Conservation (phyloP, 441 rosid species). For the Monsonia emarginata region DNA sequence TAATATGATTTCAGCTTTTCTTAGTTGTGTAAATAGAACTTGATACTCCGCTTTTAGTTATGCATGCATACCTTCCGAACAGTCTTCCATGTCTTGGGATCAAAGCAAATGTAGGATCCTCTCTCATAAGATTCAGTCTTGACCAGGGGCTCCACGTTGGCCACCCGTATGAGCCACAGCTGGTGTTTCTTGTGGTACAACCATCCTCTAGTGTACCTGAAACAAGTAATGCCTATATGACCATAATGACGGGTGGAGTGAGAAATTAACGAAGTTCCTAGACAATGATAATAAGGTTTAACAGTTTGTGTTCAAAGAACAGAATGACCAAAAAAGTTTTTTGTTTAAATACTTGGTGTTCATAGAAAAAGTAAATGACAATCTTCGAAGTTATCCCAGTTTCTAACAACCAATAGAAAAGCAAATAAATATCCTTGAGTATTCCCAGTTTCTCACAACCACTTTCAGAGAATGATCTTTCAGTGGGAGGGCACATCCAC, state of each 20-base stretch:
- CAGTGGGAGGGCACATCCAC: not conserved
- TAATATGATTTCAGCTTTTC: not conserved
- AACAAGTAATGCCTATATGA: not conserved
- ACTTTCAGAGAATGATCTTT: not conserved
- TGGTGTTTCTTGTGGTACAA: slow-evolving; percentile 81
- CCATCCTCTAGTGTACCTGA: slow-evolving; percentile 78
- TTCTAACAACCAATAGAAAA: no score
- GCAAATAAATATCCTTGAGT: not conserved
- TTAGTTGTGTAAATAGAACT: not conserved
- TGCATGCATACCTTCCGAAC: slow-evolving; percentile 48
- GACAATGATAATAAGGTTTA: not conserved
- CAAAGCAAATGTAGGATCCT: slow-evolving; percentile 81
- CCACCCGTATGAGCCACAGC: slow-evolving; percentile 61
- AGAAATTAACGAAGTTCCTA: not conserved
- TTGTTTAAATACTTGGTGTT: not conserved
- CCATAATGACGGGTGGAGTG: not conserved
- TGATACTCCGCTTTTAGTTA: not conserved
- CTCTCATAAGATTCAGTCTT: slow-evolving; percentile 70
- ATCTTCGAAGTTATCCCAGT: not conserved
- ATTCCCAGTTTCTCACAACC: not conserved
- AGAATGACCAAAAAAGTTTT: not conserved
- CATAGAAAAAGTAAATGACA: not conserved
- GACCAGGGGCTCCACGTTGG: slow-evolving; percentile 70
- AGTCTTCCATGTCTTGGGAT: slow-evolving; percentile 59
- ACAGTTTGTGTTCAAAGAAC: not conserved